Base-by-base conservation (phyloP, 164 flowering plant species). In the Magnolia sinica region DNA sequence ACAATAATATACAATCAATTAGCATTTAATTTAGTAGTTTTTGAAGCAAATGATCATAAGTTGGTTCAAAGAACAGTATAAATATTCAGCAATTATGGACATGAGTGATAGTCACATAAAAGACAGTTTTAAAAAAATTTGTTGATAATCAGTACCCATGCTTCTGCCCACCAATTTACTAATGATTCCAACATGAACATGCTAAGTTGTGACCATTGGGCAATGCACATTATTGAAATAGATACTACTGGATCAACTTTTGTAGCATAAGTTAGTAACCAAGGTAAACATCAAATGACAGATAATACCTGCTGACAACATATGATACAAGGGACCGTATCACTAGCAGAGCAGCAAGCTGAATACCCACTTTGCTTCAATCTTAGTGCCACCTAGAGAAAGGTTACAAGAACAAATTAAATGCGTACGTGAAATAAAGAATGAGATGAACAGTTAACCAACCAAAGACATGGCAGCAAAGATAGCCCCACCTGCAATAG, bases 271-370 rank as follows among this genome's bases (percentile, higher is more conserved):
- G 19, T 58, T 58, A 58, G 63, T 58, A 58, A 58, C 19, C 3
- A 18, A 58, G 19, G 19, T 11, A 58, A 64, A 64, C 4, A 64
- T 22, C 24, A 22, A 20, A 37, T 19, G 9, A 50, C 74, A 31
- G 37, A 77, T 19, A 23, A 50, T 78, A 83, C 99, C 97, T 90
- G 93, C 82, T 94, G 97, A 82, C 89, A 87, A 85, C 99, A 96
- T 79, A 96, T 91, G 64, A 96, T 80, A 71, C 94, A 96, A 50
- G 98, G 97, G 61, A 96, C 87, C 1, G 99, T 92, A 82, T 96
- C 99, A 63, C 97, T 95, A 78, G 89, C 91, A 76, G 91, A 88
- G 84, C 91, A 92, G 74, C 98, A 97, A 80, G 87, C 71, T 19
- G 90, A 73, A 64, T 89, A 86, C 19, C 98, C 98, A 83, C 79